A percentile compares a stretch with the other conserved stretches of the same genome.
Conservation (phyloP, 768 basidiomycete species). For the Mycena amicta region DNA sequence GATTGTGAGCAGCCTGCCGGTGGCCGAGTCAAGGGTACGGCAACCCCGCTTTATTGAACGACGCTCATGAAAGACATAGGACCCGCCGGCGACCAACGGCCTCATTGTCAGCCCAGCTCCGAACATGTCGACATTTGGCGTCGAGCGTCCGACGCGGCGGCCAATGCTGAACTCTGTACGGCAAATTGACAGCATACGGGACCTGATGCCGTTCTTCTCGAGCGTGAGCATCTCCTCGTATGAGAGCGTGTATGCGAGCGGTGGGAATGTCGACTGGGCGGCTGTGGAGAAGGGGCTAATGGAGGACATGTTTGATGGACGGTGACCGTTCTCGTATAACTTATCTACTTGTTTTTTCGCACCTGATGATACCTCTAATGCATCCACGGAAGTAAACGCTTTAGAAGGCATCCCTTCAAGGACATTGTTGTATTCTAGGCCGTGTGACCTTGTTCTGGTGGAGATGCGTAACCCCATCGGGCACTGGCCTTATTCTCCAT, state of each 20-base stretch:
- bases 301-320: constrained; percentile 89
- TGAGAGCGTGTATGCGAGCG: constrained; percentile 86
- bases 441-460: no score
- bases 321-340: constrained; percentile 36
- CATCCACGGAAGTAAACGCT: no score
- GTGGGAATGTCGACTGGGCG: constrained; percentile 85
- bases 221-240: constrained; percentile 86
- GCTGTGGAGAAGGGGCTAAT: constrained; percentile 80
- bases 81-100: constrained; percentile 27
- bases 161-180: constrained; percentile 71
- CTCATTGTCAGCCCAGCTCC: constrained; percentile 27
- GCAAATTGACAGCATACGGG: constrained; percentile 81
- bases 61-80: no score
- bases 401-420: no score
- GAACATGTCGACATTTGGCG: constrained; percentile 32
- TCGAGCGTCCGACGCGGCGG: constrained; percentile 60
- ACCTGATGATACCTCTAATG: no score
- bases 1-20: constrained; percentile 70
- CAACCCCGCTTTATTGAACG: no score
- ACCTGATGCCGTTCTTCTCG: constrained; percentile 90
- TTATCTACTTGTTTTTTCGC: constrained; percentile 10
- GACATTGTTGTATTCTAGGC: no score
- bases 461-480: no score
- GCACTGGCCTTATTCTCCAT: no score
- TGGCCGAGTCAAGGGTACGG: constrained; percentile 31